Conservation (phyloP, 352 stramenopile species). For the Globisporangium canariense region DNA sequence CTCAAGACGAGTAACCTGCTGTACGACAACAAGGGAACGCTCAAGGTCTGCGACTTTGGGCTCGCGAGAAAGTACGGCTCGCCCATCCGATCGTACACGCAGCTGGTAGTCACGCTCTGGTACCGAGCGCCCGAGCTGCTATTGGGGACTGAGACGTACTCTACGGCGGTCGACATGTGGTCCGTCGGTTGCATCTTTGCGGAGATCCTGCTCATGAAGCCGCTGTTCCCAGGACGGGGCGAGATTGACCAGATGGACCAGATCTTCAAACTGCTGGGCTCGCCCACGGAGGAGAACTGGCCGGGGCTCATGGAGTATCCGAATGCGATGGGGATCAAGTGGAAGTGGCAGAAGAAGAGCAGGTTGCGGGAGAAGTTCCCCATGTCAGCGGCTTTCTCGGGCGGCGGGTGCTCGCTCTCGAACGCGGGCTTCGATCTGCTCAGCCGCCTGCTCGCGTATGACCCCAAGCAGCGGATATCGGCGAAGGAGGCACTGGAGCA, state of each 20-base stretch:
- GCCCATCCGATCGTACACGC: slow-evolving; percentile 79
- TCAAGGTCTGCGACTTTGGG: slow-evolving; percentile 88
- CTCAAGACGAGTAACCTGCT: slow-evolving; percentile 98
- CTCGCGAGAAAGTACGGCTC: slow-evolving; percentile 80
- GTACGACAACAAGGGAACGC: slow-evolving; percentile 80
- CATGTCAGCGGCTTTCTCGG: slow-evolving; percentile 44
- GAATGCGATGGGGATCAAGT: slow-evolving; percentile 49
- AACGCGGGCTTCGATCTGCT: slow-evolving; percentile 77
- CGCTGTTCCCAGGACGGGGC: slow-evolving; percentile 90
- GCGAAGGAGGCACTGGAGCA: slow-evolving; percentile 77
- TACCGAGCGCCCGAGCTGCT: slow-evolving; percentile 93
- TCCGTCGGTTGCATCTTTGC: slow-evolving; percentile 95
- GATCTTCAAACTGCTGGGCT: slow-evolving; percentile 94
- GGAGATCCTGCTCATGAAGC: slow-evolving; percentile 93
- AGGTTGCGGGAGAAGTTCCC: slow-evolving; percentile 79
- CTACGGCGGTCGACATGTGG: slow-evolving; percentile 96
- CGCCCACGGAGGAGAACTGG: slow-evolving; percentile 90
- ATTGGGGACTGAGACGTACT: slow-evolving; percentile 91
- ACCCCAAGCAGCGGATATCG: slow-evolving; percentile 73
- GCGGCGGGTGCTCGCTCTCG: slow-evolving; percentile 53
- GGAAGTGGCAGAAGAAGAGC: slow-evolving; percentile 72
- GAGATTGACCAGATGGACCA: slow-evolving; percentile 97
- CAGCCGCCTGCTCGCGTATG: slow-evolving; percentile 56
- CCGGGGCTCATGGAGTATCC: slow-evolving; percentile 67
- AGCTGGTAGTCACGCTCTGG: slow-evolving; percentile 94